Evolutionary conservation across 139 green algal genomes (phyloP), one percentile per base, ranked within the genome.

Genomic region (Zygnema circumcarinatum): DNA sequence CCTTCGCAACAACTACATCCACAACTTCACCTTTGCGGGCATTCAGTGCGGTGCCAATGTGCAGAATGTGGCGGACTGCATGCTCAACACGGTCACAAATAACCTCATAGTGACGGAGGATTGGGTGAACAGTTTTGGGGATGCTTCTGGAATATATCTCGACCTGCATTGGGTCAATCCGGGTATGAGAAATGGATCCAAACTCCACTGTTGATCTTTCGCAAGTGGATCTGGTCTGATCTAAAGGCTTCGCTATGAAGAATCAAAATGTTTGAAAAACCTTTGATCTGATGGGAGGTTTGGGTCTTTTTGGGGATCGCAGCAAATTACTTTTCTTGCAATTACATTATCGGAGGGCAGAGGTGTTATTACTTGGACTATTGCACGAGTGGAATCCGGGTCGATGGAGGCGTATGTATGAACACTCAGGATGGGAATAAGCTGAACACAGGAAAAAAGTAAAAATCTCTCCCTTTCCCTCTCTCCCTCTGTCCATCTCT

Each of bases 21-120:
- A 52, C 74, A 82, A 82, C 36, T 82, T 82, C 36, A 82, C 74
- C 29, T 82, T 82, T n/a, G 2, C 74, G 36, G 74, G 31, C 32
- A 21, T 82, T 11, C 74, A 82, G 36, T 82, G 74, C 36, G 74
- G 74, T 32, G 2, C 31, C 22, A 53, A 53, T 52, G n/a, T 68
- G 32, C 31, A 52, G 29, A 82, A 82, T 52, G 35, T 82, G 39
- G 31, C 52, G 32, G 75, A 83, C 32, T 53, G 75, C 32, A 83
- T 83, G 75, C 32, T 83, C 7, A 68, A 3, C 21, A 74, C 75
- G 3, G 7, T 83, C 16, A 83, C 39, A 47, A 83, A 83, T 53
- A 83, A 83, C 32, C 36, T 72, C 20, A 83, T 83, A n/a, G 21
- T 83, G 21, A 83, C 36, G 11, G 35, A 78, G 16, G 74, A 82